Percentiles rank a stretch among this genome's conserved stretches.
phyloP scores from a whole-genome alignment of 176 grass and related monocot genomes.

The Puya raimondii region DNA sequence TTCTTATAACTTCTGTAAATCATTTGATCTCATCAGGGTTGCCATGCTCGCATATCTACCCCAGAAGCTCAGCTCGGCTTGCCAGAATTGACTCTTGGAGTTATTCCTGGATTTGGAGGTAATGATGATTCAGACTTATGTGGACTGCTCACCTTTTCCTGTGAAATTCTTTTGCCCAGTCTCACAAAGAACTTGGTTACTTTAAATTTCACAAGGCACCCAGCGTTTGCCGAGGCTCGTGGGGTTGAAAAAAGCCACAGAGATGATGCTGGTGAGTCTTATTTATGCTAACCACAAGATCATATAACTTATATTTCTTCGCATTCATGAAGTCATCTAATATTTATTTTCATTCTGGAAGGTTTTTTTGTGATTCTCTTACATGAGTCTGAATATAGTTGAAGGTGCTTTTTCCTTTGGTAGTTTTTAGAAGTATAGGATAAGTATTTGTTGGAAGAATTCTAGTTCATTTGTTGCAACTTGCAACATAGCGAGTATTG shows the following conservation, averaged over 20 bases:
- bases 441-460: too few relatives aligned
- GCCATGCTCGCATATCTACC: conserved; percentile 92
- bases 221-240: conserved; percentile 96
- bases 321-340: too few relatives aligned
- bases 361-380: too few relatives aligned
- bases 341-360: too few relatives aligned
- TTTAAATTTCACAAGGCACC: conserved; percentile 42
- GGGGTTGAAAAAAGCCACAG: conserved; percentile 78
- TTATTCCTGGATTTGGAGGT: conserved; percentile 99
- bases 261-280: conserved; percentile 93
- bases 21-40: conserved; percentile 40
- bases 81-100: conserved; percentile 84
- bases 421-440: too few relatives aligned
- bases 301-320: background rate
- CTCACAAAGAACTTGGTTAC: background rate
- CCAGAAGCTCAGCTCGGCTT: conserved; percentile 94
- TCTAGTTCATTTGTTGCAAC: too few relatives aligned
- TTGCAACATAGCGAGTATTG: too few relatives aligned
- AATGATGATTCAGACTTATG: conserved; percentile 1
- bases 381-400: background rate
- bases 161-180: conserved; percentile 9
- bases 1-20: conserved; percentile 9
- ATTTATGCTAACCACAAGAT: conserved; percentile 14
- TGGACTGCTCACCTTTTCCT: background rate
- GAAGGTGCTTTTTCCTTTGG: background rate